Evolutionary conservation across 2,329 filamentous ascomycete genomes (phyloP), one percentile per base, ranked within the genome.

Genomic region (Simplicillium sp.): DNA sequence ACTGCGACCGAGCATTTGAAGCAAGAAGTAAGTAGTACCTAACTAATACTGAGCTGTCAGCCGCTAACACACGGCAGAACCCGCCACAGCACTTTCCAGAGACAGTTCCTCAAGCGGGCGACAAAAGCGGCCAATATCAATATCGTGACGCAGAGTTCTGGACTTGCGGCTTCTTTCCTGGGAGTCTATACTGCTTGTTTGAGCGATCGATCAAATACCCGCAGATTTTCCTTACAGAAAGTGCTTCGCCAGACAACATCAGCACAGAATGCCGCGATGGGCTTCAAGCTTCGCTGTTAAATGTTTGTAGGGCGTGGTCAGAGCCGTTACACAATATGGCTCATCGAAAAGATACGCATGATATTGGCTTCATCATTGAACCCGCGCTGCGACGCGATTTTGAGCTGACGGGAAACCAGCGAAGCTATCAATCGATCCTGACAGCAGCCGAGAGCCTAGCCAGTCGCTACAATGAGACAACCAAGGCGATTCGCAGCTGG

Each of bases 341-440:
- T 8, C 53, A 44, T 44, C 62, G 67, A 25, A 73, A 59, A 4
- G 67, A 74, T 40, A 75, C 71, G 0, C 72, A 75, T 42, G 71
- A 75, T 34, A 61, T 76, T 43, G 69, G 70, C 0, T 76, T 76
- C 47, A 75, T 76, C 18, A 61, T 73, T 4, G 61, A 66, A 38
- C 70, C 71, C 0, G 64, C 67, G 2, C 49, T 72, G 1, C 61
- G 62, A 16, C 57, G 62, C 20, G 64, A 70, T 20, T 75, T 64
- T 64, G 66, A 71, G 32, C 50, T 73, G 5, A 66, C 61, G 0
- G 61, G 62, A 0, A 61, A 65, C 36, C 36, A 43, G 8, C 45
- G 56, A n/a, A 67, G 64, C 33, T 44, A 69, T 0, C 45, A 58
- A 4, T 61, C 61, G 3, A 58, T 73, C 3, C 43, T 70, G 2